Base-by-base conservation (phyloP, 345 rosid species). In the Eutrema japonicum region DNA sequence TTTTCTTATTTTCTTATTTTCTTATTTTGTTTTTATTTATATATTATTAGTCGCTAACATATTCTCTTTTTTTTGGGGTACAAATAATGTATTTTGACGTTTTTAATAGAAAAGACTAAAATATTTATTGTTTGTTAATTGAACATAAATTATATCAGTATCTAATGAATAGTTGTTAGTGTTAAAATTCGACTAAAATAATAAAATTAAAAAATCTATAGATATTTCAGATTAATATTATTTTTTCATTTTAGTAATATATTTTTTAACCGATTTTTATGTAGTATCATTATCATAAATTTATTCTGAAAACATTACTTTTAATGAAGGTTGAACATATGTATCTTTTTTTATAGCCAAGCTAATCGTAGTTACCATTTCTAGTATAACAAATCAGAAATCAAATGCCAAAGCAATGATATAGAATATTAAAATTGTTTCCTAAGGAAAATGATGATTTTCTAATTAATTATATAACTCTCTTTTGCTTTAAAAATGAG, bases 391-490 rank as follows among this genome's bases (percentile, higher is more conserved):
- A 66, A 57, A 41, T 18, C 41, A 7, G 73, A 49, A 66, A 74
- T 41, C 61, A 66, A 66, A 67, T 50, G 32, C 54, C 38, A 37
- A 74, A 67, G 78, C 73, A 67, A 67, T 67, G 73, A 67, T 50
- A 49, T 4, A 46, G n/a, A 57, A 40, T 66, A 40, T 67, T 74
- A 59, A 66, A 67, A 74, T 59, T 74, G 78, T 67, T 59, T 67
- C 40, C 54, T n/a, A 74, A 74, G 78, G 38, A 51, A 74, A 74
- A 74, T 74, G 73, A 66, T 74, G 67, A 8, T 41, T 66, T 58
- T 32, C 0, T 13, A 32, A 58, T 40, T 30, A 33, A 67, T 66
- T 18, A 66, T 18, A 66, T 18, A 48, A 32, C 30, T 58, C 40
- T 73, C 59, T 38, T 74, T 66, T 65, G 26, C 58, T 22, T 27